Conservation (phyloP, 768 basidiomycete genomes). For the Grammothele lineata region DNA sequence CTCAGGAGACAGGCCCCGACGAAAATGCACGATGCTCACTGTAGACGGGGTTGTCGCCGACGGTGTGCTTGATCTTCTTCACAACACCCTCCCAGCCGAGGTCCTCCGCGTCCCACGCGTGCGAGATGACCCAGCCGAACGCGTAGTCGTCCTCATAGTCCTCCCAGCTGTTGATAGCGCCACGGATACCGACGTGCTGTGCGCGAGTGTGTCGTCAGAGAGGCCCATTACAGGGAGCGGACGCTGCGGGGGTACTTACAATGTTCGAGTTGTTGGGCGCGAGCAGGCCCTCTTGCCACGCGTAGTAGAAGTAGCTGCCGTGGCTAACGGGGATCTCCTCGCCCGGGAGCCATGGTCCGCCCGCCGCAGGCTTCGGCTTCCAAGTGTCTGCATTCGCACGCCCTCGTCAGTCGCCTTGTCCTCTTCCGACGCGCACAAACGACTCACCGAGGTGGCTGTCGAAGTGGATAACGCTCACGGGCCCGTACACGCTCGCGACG, state of each 20-base stretch:
- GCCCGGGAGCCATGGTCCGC: conserved; percentile 27
- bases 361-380: conserved; percentile 18
- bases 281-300: conserved; percentile 29
- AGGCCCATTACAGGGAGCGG: too few species aligned
- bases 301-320: conserved; percentile 32
- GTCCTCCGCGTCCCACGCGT: conserved; percentile 32
- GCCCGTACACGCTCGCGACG: conserved; percentile 27
- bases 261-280: conserved; percentile 29
- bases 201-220: too few species aligned
- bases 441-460: conserved; percentile 28
- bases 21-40: conserved; percentile 19
- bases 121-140: conserved; percentile 29
- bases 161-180: conserved; percentile 23
- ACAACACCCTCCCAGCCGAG: conserved; percentile 29
- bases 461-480: conserved; percentile 31
- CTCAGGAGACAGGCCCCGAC: too few species aligned
- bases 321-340: conserved; percentile 29
- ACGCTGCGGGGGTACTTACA: conserved; percentile 10
- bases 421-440: too few species aligned
- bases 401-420: not conserved
- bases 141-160: conserved; percentile 29
- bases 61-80: conserved; percentile 27
- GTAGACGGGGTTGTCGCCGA: conserved; percentile 32
- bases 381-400: conserved; percentile 19
- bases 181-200: conserved; percentile 30